These are phyloP conservation scores for Physcomitrellopsis africana DNA, from an alignment of 225 moss, liverwort and hornwort genomes.

Conservation along the genomic window DNA sequence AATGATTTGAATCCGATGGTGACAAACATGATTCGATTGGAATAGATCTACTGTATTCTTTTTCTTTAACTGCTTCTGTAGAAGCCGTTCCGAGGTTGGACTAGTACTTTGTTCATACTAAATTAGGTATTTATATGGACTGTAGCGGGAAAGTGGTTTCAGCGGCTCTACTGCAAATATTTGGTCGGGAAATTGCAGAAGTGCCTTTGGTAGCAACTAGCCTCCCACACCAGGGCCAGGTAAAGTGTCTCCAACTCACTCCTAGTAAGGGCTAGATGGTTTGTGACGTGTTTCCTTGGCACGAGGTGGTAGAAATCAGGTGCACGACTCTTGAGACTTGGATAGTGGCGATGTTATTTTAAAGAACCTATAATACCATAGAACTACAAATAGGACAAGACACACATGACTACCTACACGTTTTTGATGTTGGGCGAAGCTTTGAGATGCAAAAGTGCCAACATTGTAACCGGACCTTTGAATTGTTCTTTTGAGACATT, in stretches of 20 bases:
- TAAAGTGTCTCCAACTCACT: conserved; percentile 2
- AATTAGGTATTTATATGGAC: too few relatives aligned
- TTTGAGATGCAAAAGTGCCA: too few relatives aligned
- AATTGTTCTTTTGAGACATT: too few relatives aligned
- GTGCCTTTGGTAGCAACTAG: conserved; percentile 70
- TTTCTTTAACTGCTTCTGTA: not conserved
- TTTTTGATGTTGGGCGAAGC: too few relatives aligned
- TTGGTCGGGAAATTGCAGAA: conserved; percentile 71
- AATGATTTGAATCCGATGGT: too few relatives aligned
- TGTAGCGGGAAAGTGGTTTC: conserved; percentile 69
- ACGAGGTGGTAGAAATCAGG: not conserved
- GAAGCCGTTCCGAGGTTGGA: not conserved
- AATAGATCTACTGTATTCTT: too few relatives aligned
- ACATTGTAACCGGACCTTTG: too few relatives aligned
- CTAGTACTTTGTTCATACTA: too few relatives aligned
- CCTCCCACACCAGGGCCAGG: conserved; percentile 58
- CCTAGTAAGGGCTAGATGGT: not conserved
- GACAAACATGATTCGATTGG: too few relatives aligned
- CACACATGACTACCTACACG: too few relatives aligned
- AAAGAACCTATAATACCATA: not conserved
- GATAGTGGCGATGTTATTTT: not conserved
- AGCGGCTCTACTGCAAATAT: conserved; percentile 66
- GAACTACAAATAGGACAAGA: too few relatives aligned
- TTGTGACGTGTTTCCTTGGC: not conserved
- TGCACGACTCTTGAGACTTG: not conserved